These are phyloP conservation scores for Claviceps sp. DNA, from an alignment of 2,329 filamentous ascomycete genomes.

Conservation along the genomic window DNA sequence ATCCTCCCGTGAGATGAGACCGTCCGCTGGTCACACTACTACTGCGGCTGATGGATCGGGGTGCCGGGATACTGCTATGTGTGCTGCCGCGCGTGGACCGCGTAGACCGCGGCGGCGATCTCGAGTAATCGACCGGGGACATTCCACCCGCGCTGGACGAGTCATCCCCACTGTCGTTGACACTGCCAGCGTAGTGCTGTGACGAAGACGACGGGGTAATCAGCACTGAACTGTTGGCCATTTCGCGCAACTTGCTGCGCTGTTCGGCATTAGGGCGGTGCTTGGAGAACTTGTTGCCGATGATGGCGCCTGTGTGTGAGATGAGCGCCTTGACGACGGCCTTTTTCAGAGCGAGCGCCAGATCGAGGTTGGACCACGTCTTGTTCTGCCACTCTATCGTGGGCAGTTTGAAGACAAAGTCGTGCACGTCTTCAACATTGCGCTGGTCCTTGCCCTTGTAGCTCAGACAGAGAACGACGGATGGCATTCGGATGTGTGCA, in stretches of 20 bases:
- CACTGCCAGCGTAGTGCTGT: conserved; percentile 26
- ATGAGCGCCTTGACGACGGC: conserved; percentile 89
- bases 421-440: conserved; percentile 92
- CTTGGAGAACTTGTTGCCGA: conserved; percentile 91
- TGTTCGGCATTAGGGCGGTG: conserved; percentile 73
- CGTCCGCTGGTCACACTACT: conserved; percentile 37
- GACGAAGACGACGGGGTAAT: conserved; percentile 25
- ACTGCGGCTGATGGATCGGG: conserved; percentile 34
- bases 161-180: conserved; percentile 40
- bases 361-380: conserved; percentile 95
- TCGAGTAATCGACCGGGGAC: conserved; percentile 44
- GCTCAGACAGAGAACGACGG: conserved; percentile 86
- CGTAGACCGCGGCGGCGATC: conserved; percentile 35
- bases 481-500: conserved; percentile 86
- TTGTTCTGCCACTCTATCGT: conserved; percentile 96
- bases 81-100: conserved; percentile 34
- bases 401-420: conserved; percentile 93
- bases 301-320: conserved; percentile 88
- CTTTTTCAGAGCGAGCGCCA: conserved; percentile 84
- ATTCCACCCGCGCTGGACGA: conserved; percentile 40
- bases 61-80: conserved; percentile 32
- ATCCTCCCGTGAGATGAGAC: conserved; percentile 25
- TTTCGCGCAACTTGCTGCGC: conserved; percentile 64
- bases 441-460: conserved; percentile 94
- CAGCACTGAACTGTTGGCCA: conserved; percentile 66